A percentile compares a stretch with the other conserved stretches of the same genome.
Conservation (phyloP, 176 grass and related monocot genomes). For the Oryza brachyantha region DNA sequence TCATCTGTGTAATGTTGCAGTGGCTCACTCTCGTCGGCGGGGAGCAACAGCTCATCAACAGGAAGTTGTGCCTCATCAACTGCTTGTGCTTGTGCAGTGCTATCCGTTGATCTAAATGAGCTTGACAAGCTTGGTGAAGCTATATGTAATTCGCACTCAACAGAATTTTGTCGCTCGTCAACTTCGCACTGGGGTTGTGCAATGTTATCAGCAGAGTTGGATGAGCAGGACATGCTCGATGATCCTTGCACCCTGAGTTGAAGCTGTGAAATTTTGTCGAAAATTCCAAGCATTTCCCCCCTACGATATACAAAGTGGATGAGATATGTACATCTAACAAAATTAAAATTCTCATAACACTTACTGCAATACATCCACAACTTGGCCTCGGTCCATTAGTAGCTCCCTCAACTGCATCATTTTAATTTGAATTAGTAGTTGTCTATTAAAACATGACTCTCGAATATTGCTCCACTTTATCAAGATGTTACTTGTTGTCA, state of each 20-base stretch:
- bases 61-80: background rate
- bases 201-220: conserved; percentile 21
- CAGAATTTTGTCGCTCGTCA: conserved; percentile 19
- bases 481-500: too few relatives aligned
- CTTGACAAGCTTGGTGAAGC: conserved; percentile 28
- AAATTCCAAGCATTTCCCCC: conserved; percentile 64
- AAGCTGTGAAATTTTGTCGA: conserved; percentile 37
- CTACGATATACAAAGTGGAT: conserved; percentile 35
- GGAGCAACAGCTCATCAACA: background rate
- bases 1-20: background rate
- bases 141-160: conserved; percentile 28
- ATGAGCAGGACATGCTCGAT: conserved; percentile 28
- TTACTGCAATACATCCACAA: conserved; percentile 79
- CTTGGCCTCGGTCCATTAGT: conserved; percentile 52
- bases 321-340: background rate
- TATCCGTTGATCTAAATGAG: background rate
- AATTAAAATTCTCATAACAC: background rate
- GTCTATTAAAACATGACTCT: background rate
- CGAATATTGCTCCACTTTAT: background rate
- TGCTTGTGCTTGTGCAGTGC: background rate
- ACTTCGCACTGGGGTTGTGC: conserved; percentile 42
- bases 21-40: background rate
- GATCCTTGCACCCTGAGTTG: conserved; percentile 39
- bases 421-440: conserved; percentile 10
- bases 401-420: conserved; percentile 67